These are phyloP conservation scores for Phellopilus nigrolimitatus DNA, from an alignment of 1,284 basidiomycete species.

Conservation along the genomic window DNA sequence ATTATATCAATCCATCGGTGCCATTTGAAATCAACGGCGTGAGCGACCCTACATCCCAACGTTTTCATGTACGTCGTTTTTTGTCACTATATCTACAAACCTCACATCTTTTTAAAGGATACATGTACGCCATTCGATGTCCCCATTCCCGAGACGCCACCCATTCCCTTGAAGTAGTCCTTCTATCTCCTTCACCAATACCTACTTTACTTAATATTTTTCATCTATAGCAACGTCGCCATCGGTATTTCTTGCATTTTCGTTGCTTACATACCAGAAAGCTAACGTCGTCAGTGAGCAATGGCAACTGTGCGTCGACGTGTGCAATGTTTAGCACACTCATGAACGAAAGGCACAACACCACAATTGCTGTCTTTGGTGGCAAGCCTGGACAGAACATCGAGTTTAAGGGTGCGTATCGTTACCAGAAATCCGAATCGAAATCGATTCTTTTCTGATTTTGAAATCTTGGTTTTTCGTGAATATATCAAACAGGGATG, in stretches of 20 bases:
- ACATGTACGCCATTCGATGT: constrained; percentile 37
- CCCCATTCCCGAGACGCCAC: constrained; percentile 43
- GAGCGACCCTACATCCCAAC: constrained; percentile 49
- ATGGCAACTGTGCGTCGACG: constrained; percentile 57
- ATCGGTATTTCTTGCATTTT: not conserved
- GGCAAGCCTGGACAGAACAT: constrained; percentile 49
- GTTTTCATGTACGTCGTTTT: constrained; percentile 42
- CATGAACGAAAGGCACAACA: constrained; percentile 55
- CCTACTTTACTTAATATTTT: constrained; percentile 7
- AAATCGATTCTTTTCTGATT: not conserved
- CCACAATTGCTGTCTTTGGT: constrained; percentile 55
- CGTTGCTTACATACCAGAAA: constrained; percentile 8
- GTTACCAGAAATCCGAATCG: not conserved
- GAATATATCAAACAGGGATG: constrained; percentile 42
- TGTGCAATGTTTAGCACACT: constrained; percentile 62
- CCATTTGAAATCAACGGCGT: constrained; percentile 45
- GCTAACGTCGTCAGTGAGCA: constrained; percentile 33
- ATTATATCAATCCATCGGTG: constrained; percentile 47
- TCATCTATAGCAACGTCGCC: too few relatives aligned
- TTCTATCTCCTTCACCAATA: not conserved
- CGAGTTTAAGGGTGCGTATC: constrained; percentile 48
- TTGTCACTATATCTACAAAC: constrained; percentile 4
- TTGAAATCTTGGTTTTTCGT: not conserved
- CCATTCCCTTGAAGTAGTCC: constrained; percentile 47
- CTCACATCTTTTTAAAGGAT: constrained; percentile 26